Evolutionary conservation across 768 basidiomycete genomes (phyloP), one percentile per base, ranked within the genome.

Genomic region (Trametopsis cervina): DNA sequence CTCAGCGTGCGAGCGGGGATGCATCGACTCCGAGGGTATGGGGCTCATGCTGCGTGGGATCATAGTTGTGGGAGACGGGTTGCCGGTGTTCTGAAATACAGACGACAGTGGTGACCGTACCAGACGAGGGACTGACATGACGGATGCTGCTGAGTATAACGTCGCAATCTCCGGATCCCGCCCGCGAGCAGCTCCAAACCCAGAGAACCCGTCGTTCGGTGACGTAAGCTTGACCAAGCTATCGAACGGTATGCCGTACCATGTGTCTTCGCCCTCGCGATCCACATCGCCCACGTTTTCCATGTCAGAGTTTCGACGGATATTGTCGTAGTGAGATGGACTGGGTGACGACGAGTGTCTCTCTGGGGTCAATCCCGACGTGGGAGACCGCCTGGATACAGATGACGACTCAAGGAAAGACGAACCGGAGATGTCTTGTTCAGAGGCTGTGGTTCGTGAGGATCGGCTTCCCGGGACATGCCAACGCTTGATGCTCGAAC

Each of bases 401-500:
- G 44, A 15, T 24, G 51, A 53, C 0, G 55, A 55, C 4, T 51
- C 50, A 4, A 54, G 42, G 1, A 57, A 50, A 10, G 46, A 44
- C 7, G 37, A 18, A 4, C 46, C 13, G 3, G 55, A 43, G 42
- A 37, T 49, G 21, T 53, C 50, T 3, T 45, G 46, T 10, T 42
- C 39, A 6, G 42, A 27, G 13, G 33, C 50, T 9, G 55, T 44
- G 0, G 57, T 61, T 40, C 78, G 61, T 23, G 63, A 54, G 12
- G 69, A 54, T 36, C 74, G 66, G 40, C 75, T 66, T 44, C 70
- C 62, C 5, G 88, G 85, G 0, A 89, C 78, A 36, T 69, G 73
- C 94, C 93, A 98, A 20, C 92, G 75, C 58, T 75, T 83, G 57
- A 97, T 75, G 44, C 75, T 85, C 5, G 91, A 91, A 38, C 74